phyloP scores from a whole-genome alignment of 2,329 filamentous ascomycete genomes.

The Pestalotiopsis sp. region DNA sequence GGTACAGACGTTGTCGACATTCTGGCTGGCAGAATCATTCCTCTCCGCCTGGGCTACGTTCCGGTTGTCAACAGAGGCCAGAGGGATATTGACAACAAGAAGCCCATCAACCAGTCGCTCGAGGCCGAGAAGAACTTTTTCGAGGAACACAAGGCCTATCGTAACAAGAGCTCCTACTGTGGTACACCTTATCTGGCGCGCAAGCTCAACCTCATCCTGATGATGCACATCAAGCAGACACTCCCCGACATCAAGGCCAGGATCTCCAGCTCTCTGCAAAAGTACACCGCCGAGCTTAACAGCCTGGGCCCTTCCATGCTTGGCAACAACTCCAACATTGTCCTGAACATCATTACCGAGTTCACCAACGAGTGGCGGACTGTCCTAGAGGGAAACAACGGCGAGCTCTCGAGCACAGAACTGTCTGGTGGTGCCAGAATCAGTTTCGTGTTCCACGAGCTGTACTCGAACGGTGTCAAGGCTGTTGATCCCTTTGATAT shows the following conservation, averaged over 20 bases:
- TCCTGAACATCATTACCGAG: slow-evolving; percentile 98
- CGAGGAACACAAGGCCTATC: slow-evolving; percentile 97
- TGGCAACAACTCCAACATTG: slow-evolving; percentile 93
- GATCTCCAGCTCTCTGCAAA: slow-evolving; percentile 90
- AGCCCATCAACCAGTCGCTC: slow-evolving; percentile 85
- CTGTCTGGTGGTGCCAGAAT: slow-evolving; percentile 97
- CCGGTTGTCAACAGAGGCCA: slow-evolving; percentile 98
- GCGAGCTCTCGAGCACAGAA: slow-evolving; percentile 91
- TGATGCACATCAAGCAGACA: slow-evolving; percentile 99
- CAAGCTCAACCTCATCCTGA: slow-evolving; percentile 96
- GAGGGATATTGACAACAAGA: slow-evolving; percentile 98
- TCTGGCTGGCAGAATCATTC: slow-evolving; percentile 95
- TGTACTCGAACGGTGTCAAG: slow-evolving; percentile 97
- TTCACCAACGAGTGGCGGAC: slow-evolving; percentile 98
- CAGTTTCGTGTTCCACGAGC: slow-evolving; percentile 98
- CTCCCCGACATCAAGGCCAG: slow-evolving; percentile 97
- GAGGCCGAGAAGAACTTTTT: slow-evolving; percentile 97
- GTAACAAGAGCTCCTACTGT: slow-evolving; percentile 98
- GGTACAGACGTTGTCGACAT: slow-evolving; percentile 99
- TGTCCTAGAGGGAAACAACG: slow-evolving; percentile 94
- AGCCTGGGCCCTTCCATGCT: slow-evolving; percentile 91
- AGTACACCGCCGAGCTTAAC: slow-evolving; percentile 82
- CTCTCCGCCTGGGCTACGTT: slow-evolving; percentile 90
- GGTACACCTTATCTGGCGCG: slow-evolving; percentile 95
- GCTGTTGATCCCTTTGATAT: slow-evolving; percentile 96